Conservation (phyloP, 371 early-diverging fungal species). For the Aphelidium insulamus region DNA sequence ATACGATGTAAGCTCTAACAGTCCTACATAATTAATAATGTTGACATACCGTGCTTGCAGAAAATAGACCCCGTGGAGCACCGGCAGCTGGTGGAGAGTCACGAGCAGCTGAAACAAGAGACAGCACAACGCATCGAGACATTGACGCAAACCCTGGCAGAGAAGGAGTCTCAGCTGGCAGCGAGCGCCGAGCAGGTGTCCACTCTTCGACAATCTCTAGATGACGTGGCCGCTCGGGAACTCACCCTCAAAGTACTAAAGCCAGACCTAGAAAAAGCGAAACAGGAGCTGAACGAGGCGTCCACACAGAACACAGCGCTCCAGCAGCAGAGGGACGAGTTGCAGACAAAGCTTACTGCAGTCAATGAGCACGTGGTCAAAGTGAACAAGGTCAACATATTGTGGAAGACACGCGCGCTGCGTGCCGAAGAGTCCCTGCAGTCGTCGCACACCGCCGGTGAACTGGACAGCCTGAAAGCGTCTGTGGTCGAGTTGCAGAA, state of each 20-base stretch:
- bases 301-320: conserved; percentile 6
- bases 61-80: conserved; percentile 22
- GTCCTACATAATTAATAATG: neutral
- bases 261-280: conserved; percentile 6
- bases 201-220: conserved; percentile 2
- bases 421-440: conserved; percentile 4
- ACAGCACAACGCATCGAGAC: conserved; percentile 10
- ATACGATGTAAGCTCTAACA: conserved; percentile 14
- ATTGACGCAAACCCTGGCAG: conserved; percentile 10
- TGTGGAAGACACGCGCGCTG: conserved; percentile 4
- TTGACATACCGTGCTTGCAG: neutral
- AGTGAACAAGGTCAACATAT: conserved; percentile 1
- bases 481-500: conserved; percentile 7
- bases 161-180: conserved; percentile 2
- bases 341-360: conserved; percentile 6
- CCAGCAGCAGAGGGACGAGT: conserved; percentile 4
- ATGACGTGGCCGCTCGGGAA: conserved; percentile 2
- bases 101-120: conserved; percentile 10
- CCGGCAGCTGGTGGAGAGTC: conserved; percentile 7
- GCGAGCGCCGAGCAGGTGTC: conserved; percentile 4
- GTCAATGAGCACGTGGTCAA: conserved; percentile 1
- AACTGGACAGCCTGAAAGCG: conserved; percentile 6
- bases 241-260: conserved; percentile 2
- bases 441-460: conserved; percentile 3
- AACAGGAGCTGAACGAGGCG: conserved; percentile 3